Evolutionary conservation across 345 rosid genomes (phyloP), one percentile per base, ranked within the genome.

Genomic region (Eucalyptus decipiens): DNA sequence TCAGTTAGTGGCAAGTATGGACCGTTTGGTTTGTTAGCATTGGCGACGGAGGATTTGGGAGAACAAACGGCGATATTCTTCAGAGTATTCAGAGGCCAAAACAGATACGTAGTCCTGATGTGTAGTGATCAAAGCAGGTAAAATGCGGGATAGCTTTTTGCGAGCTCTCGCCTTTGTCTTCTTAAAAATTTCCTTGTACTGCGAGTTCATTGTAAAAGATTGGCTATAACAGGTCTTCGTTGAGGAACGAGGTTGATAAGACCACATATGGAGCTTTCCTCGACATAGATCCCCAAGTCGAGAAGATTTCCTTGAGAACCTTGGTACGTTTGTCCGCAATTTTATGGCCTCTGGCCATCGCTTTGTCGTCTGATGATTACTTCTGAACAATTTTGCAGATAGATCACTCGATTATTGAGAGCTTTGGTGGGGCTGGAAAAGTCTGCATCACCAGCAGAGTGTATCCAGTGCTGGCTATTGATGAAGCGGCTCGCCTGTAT

Each of bases 91-190:
- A 94, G 92, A 92, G 88, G 88, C n/a, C 60, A 58, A 18, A 50
- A 81, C 87, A 91, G 91, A 86, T 91, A 94, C 48, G 91, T 90
- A 11, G 96, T 95, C 81, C 92, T 96, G 32, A 91, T 95, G 92
- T 97, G 98, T 88, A 94, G 97, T 47, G 97, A 96, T 91, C 97
- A 94, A 90, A 93, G 94, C 92, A 94, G 95, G 95, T 87, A 72
- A 72, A 37, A 72, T 37, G 45, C 4, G 8, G 28, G 4, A 42
- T 51, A 17, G 91, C 43, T 42, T 45, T 34, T 48, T n/a, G 26
- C 13, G 4, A 30, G 23, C 18, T 49, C 62, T 67, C 11, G 51
- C 80, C 54, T 62, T 47, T 8, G 11, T 32, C 87, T 42, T 32
- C 3, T 54, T 2, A n/a, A n/a, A 65, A 8, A 65, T n/a, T 76